Evolutionary conservation across 2,329 filamentous ascomycete genomes (phyloP), one percentile per base, ranked within the genome.

Genomic region (Sporothrix sp.): DNA sequence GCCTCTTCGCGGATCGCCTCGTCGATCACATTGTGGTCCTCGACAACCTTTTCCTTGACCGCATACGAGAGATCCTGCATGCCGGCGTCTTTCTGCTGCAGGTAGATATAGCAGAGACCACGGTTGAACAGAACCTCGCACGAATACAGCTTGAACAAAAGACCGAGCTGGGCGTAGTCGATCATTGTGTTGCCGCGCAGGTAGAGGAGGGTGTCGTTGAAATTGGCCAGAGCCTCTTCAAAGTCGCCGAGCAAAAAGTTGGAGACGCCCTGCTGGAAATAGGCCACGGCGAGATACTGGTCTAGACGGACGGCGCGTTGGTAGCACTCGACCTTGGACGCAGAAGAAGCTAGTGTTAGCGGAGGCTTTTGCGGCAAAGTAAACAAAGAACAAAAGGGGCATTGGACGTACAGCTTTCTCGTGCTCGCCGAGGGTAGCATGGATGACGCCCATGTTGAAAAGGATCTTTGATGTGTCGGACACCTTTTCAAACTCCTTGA

Each of bases 41-140:
- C 84, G 1, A 95, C 90, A 43, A 93, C 87, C 72, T 97, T 97
- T 68, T 97, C 93, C 67, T 95, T 93, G 23, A 87, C 86, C 0
- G 93, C 93, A 63, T 85, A 97, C 18, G 80, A 77, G 60, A 98
- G 73, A 71, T 98, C 93, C 65, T 93, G 84, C 77, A 98, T 79
- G 58, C 93, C 93, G 1, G 85, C 81, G 11, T 94, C 87, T 66
- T 85, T 86, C 67, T 97, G 88, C 63, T 95, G 87, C 27, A 97
- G 76, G 64, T 97, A 97, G 61, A 97, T 95, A 70, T 96, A 97
- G 71, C 93, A 97, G 52, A 98, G 75, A 53, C 93, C 93, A 48
- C 93, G 83, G 67, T 98, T 98, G 74, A 98, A 98, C 23, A 98
- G 75, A 2, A 96, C 91, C 63, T 98, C 93, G 70, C 93, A 98